Evolutionary conservation across 2,329 filamentous ascomycete genomes (phyloP).

Genomic region (Penicillium sp.): DNA sequence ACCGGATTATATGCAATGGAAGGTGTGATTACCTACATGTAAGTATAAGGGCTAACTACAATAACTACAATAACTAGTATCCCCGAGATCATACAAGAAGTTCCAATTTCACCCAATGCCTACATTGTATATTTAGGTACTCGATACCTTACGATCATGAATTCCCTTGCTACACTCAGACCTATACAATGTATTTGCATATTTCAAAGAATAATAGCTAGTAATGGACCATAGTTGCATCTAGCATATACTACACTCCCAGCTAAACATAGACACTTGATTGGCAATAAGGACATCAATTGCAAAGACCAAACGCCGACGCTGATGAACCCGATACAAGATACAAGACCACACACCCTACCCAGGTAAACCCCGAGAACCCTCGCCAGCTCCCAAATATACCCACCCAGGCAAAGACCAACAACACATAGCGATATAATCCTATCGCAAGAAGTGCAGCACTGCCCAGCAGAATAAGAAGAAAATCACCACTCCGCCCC

Average conservation of each 20-base stretch:
- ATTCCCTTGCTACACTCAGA: too few species aligned
- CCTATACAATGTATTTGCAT: background rate
- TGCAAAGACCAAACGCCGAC: constrained; percentile 30
- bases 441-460: constrained; percentile 73
- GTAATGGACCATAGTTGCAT: background rate
- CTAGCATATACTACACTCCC: background rate
- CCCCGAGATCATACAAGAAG: background rate
- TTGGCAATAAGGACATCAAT: constrained; percentile 4
- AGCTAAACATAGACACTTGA: background rate
- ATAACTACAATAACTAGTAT: background rate
- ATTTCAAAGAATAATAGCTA: background rate
- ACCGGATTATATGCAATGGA: background rate
- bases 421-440: background rate
- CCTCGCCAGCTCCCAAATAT: background rate
- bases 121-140: background rate
- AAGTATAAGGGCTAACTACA: too few species aligned
- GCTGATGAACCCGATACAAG: constrained; percentile 28
- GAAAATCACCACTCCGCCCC: constrained; percentile 80
- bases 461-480: constrained; percentile 91
- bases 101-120: background rate
- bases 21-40: background rate
- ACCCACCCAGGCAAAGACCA: background rate
- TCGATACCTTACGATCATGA: too few species aligned
- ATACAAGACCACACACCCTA: constrained; percentile 8
- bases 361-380: background rate